Base-by-base conservation (phyloP, 1,284 basidiomycete species). In the Termitomyces sp. region DNA sequence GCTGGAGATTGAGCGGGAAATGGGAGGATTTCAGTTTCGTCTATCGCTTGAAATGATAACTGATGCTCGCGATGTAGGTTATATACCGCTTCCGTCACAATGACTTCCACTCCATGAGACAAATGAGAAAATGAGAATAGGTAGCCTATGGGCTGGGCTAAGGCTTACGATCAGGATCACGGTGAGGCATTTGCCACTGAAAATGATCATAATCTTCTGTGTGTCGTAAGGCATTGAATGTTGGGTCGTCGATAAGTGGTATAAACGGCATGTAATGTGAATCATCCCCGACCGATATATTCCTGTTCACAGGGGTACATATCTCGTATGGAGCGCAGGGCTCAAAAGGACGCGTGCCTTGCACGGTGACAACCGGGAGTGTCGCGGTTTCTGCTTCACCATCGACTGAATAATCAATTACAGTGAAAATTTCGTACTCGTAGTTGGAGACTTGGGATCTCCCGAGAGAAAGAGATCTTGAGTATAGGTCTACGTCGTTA, bases 211-310 rank as follows among this genome's bases (percentile, higher is more conserved):
- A 78, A 2, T 77, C 70, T n/a, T 63, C 55, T 1, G 67, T 61
- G 58, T 83, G 75, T 13, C 58, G 63, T 4, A 55, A 39, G 24
- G 66, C 67, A 52, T 80, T 59, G 59, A 86, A 86, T 0, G 45
- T 59, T 2, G 72, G 70, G 43, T 84, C 82, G 58, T 86, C 83
- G 0, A 77, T 70, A 49, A 78, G 78, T 1, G 83, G 83, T n/a
- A 84, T 65, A 63, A 84, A 86, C 1, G 72, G 71, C 72, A 85
- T 75, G 30, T 70, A 67, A 57, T 74, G 68, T 4, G 77, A 67
- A 55, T 87, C 84, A 58, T 86, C 83, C 3, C 82, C 84, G 19
- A 71, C 71, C 52, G 76, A 72, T 12, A 81, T 68, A 55, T 70
- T 82, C 42, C 72, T 70, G 7, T 62, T 61, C 5, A 71, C 63